These are phyloP conservation scores for Dothideomycetes sp. DNA, from an alignment of 2,329 filamentous ascomycete genomes.

Conservation along the genomic window DNA sequence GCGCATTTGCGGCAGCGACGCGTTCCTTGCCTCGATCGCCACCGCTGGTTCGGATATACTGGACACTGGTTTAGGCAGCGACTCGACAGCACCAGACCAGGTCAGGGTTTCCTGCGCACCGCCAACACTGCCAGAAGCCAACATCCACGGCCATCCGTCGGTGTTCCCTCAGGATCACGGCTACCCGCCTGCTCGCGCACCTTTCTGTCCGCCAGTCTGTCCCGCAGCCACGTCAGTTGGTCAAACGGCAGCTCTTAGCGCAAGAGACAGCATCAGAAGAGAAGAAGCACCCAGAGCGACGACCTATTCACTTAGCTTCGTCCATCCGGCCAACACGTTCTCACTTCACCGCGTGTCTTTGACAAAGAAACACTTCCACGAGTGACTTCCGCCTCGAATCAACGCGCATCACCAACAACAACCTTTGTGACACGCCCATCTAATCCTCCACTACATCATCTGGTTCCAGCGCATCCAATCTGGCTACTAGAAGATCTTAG, in stretches of 20 bases:
- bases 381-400: too few species aligned
- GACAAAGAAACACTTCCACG: too few species aligned
- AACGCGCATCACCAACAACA: too few species aligned
- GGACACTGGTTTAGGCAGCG: neutral
- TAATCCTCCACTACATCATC: neutral
- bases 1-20: neutral
- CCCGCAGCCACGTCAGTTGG: too few species aligned
- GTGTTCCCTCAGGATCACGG: neutral
- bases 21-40: neutral
- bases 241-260: neutral
- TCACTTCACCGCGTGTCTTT: neutral
- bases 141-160: neutral
- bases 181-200: neutral
- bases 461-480: slow-evolving; percentile 9
- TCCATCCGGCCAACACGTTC: slow-evolving; percentile 7
- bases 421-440: neutral
- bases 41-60: neutral
- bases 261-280: neutral
- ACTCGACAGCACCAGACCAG: neutral
- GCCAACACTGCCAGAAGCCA: too few species aligned
- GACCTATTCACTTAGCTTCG: slow-evolving; percentile 25
- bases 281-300: slow-evolving; percentile 9
- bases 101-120: too few species aligned
- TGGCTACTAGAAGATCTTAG: slow-evolving; percentile 9
- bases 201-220: neutral